Base-by-base conservation (phyloP, 495 filamentous ascomycete species). In the Poronia punctata region DNA sequence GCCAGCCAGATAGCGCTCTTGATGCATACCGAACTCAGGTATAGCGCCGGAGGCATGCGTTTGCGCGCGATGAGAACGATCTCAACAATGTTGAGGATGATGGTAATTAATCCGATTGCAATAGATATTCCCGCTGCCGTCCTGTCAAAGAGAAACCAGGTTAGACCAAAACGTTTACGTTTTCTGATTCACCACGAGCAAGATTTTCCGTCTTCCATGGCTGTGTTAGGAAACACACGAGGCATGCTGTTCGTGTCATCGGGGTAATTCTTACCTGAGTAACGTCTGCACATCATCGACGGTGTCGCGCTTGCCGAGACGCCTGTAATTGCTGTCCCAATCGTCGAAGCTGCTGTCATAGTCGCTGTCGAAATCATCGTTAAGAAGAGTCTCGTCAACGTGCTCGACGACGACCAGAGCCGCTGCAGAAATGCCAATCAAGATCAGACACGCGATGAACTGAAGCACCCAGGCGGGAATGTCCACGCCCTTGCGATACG, bases 381-480 rank as follows among this genome's bases (percentile, higher is more conserved):
- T n/a, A n/a, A n/a, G n/a, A n/a, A n/a, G n/a, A n/a, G n/a, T n/a
- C n/a, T n/a, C n/a, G n/a, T n/a, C n/a, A n/a, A n/a, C n/a, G n/a
- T n/a, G n/a, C n/a, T n/a, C n/a, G n/a, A n/a, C n/a, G 14, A 39
- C 12, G 27, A 28, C 45, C 23, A 54, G 12, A 2, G 45, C 6
- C 35, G 28, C 45, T 14, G 40, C 32, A 26, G 48, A 48, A 21
- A 44, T 24, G 2, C 9, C 44, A 1, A 54, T 15, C 4, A 55
- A 39, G 19, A 55, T 39, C 0, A 52, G 3, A 32, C 45, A 52
- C 24, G 48, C 35, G 36, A 46, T 5, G 15, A 55, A 36, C 35
- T 55, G 52, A 2, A 52, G 12, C 7, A 52, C 20, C 52, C 52
- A 55, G 7, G 45, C 48, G 19, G 45, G 43, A 23, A 55, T 8